Evolutionary conservation across 352 stramenopile species (phyloP), one percentile per base, ranked within the genome.

Genomic region (Phytophthora citricola): DNA sequence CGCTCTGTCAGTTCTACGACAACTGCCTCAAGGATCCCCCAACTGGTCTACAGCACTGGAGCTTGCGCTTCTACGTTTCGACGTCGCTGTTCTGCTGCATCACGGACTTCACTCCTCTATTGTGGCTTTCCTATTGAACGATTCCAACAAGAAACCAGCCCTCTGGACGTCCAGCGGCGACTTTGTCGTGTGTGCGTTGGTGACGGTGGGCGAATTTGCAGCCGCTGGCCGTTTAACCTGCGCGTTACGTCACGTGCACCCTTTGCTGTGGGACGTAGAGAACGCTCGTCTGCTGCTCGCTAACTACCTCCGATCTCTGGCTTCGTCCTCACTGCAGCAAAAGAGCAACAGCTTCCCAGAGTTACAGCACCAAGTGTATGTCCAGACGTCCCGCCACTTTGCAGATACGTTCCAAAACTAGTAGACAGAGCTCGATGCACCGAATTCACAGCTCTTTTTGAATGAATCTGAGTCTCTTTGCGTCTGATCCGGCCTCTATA

Each of bases 101-200:
- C 58, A 81, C 17, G 73, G 71, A 6, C 53, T 92, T 39, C 69
- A 92, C 52, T 24, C 72, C 0, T 44, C 70, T 0, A 32, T 92
- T 4, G 66, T 89, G 26, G 50, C 58, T 0, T 86, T 85, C 36
- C n/a, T 85, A 38, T 32, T 79, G 41, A 61, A 51, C 40, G 63
- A 48, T 32, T n/a, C 29, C 17, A 41, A 10, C 27, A 50, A 24
- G 36, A 48, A 34, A 3, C 56, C 56, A 45, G 17, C 48, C 17
- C 58, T 75, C 11, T 94, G 83, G 82, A 94, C 80, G 2, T 89
- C 83, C 22, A 87, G 66, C 12, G 63, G 75, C 15, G 73, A 84
- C 69, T 94, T 90, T 32, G 73, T 85, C 17, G 70, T 92, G 11
- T 92, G 80, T 34, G 81, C 76, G 31, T 71, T 94, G n/a, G 79